Evolutionary conservation across 176 grass and related monocot genomes (phyloP).

Genomic region (Miscanthus lutarioriparius): DNA sequence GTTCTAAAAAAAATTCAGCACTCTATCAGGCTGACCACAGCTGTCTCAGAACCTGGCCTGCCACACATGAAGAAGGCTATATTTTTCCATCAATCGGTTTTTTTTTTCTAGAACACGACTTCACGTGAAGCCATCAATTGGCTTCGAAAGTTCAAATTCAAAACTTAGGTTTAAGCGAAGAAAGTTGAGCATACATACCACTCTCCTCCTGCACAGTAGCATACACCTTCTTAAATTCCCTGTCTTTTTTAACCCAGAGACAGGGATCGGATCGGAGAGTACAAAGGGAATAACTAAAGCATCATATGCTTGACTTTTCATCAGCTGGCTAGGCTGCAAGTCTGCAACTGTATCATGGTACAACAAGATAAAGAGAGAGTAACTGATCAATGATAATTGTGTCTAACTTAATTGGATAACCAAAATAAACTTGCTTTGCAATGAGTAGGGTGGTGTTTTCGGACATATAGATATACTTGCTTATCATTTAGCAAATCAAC

Average conservation of each 20-base stretch:
- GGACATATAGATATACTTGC: neutral
- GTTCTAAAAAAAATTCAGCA: neutral
- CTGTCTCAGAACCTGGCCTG: neutral
- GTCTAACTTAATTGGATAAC: neutral
- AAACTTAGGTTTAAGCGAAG: neutral
- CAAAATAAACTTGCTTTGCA: neutral
- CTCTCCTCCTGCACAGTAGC: neutral
- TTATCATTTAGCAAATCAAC: neutral
- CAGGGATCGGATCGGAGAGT: neutral
- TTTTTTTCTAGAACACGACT: too few species aligned
- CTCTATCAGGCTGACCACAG: neutral
- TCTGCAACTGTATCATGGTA: neutral
- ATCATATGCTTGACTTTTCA: neutral
- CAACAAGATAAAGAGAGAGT: neutral
- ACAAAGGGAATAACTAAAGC: neutral
- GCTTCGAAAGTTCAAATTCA: neutral
- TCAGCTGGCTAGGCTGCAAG: neutral
- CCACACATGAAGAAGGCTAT: neutral
- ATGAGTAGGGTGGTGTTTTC: neutral
- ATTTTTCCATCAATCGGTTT: too few species aligned
- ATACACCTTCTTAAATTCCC: neutral
- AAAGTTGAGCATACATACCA: neutral
- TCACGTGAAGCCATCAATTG: too few species aligned
- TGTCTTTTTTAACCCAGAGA: neutral
- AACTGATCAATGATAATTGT: neutral